These are phyloP conservation scores for Corylus americana DNA, from an alignment of 306 rosid genomes.

Conservation along the genomic window DNA sequence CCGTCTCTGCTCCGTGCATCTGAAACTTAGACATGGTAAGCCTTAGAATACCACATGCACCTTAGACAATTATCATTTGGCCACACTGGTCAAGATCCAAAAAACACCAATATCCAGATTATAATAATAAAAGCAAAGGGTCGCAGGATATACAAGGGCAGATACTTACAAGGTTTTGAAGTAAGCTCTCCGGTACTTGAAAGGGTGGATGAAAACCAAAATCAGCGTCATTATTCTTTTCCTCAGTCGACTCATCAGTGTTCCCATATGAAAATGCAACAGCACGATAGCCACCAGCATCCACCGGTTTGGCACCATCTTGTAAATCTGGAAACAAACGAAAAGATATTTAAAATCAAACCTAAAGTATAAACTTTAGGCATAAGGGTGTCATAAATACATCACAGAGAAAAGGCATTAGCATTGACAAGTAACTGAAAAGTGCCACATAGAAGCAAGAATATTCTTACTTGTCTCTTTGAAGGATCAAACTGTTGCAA, in stretches of 20 bases:
- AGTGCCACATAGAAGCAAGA: constrained; percentile 28
- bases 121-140: constrained; percentile 25
- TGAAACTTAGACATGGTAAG: constrained; percentile 97
- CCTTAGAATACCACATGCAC: constrained; percentile 93
- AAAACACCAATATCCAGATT: constrained; percentile 36
- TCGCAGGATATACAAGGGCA: constrained; percentile 8
- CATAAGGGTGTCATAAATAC: constrained; percentile 15
- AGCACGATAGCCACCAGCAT: constrained; percentile 49
- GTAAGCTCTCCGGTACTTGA: constrained; percentile 71
- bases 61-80: constrained; percentile 75
- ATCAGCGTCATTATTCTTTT: constrained; percentile 38
- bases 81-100: constrained; percentile 53
- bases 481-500: constrained; percentile 60
- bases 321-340: constrained; percentile 45
- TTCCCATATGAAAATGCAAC: constrained; percentile 69
- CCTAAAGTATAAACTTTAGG: constrained; percentile 14
- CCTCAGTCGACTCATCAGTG: constrained; percentile 34
- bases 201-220: constrained; percentile 60
- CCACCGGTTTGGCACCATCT: constrained; percentile 31
- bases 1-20: constrained; percentile 84
- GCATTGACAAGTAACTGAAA: constrained; percentile 13
- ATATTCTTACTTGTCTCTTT: constrained; percentile 63
- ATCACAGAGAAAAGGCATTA: constrained; percentile 15
- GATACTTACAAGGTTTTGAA: constrained; percentile 67
- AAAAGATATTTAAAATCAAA: constrained; percentile 32